Conservation (phyloP, 2,329 filamentous ascomycete genomes). For the Talaromyces sp. region DNA sequence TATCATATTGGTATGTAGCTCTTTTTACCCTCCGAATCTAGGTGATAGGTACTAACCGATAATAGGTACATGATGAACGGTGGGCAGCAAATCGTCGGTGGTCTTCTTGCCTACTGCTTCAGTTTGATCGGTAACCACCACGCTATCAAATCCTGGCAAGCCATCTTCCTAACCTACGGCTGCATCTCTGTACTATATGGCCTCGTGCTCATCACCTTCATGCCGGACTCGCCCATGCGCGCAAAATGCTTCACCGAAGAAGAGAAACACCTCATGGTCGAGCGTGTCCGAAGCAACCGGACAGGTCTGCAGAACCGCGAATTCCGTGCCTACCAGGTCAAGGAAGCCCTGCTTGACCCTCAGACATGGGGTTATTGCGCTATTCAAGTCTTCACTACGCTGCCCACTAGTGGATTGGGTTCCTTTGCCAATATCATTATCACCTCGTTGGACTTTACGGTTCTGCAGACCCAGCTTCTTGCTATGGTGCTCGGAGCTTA, state of each 20-base stretch:
- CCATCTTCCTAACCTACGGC: constrained; percentile 66
- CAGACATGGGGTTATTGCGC: constrained; percentile 64
- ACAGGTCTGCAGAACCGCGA: constrained; percentile 59
- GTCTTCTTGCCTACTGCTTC: constrained; percentile 60
- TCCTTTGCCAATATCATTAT: constrained; percentile 74
- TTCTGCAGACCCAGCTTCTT: constrained; percentile 67
- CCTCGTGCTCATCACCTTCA: constrained; percentile 60
- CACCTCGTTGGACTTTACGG: constrained; percentile 62
- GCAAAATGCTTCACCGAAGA: constrained; percentile 66
- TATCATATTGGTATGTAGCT: constrained; percentile 61
- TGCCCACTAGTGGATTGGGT: constrained; percentile 70
- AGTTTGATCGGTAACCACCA: constrained; percentile 50
- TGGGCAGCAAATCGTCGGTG: constrained; percentile 68
- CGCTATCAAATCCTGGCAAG: constrained; percentile 64
- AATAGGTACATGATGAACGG: constrained; percentile 72
- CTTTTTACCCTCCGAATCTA: not conserved
- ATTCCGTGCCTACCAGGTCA: constrained; percentile 54
- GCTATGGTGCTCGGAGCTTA: constrained; percentile 70
- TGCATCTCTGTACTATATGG: constrained; percentile 61
- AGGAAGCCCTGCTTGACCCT: constrained; percentile 60
- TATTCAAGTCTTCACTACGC: constrained; percentile 67
- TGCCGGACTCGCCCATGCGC: constrained; percentile 69
- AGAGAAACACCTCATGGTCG: constrained; percentile 62
- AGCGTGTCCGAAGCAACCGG: constrained; percentile 59
- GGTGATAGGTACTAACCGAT: not conserved